Base-by-base conservation (phyloP, 805 yeast species). In the Barnettozyma californica region DNA sequence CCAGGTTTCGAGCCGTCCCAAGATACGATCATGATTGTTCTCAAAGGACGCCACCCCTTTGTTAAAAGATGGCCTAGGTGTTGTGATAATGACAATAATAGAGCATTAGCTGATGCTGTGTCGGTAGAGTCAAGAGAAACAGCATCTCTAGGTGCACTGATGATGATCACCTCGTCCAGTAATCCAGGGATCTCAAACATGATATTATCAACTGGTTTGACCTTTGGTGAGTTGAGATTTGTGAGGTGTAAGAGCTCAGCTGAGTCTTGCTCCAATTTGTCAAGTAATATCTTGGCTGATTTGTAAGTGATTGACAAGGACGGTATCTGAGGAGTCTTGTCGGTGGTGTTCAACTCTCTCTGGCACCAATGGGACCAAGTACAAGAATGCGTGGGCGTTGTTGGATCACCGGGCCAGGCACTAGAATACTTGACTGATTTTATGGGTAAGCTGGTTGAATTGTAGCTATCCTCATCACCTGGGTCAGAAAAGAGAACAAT, bases 1-100 rank as follows among this genome's bases (percentile, higher is more conserved):
- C 86, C 92, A 53, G 77, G 77, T 59, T 83, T 88, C 54, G 82
- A 90, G 33, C 87, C 95, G 65, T 88, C 95, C 90, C 90, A 88
- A 26, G 87, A 80, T 0, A 84, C 83, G 41, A 88, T 70, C 46
- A 78, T 72, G 21, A 88, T 81, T 0, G 90, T 78, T 58, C 94
- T 70, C 44, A 77, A 63, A 10, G 95, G 95, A 58, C 75, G 77
- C 91, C 91, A 87, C 1, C 84, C 85, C 6, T 66, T 60, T 41
- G 69, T 62, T 8, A 65, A 55, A 41, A 81, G 60, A 14, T 67
- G 66, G 9, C 75, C 68, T 37, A 79, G 66, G 0, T 80, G 80
- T 43, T 83, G 63, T 1, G 80, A 74, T 18, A 81, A 58, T 53
- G 81, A 84, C 26, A 82, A 52, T 9, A 47, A 13, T 23, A 47